Conservation (phyloP, 2,329 filamentous ascomycete genomes). For the Sporothrix variecibatus region DNA sequence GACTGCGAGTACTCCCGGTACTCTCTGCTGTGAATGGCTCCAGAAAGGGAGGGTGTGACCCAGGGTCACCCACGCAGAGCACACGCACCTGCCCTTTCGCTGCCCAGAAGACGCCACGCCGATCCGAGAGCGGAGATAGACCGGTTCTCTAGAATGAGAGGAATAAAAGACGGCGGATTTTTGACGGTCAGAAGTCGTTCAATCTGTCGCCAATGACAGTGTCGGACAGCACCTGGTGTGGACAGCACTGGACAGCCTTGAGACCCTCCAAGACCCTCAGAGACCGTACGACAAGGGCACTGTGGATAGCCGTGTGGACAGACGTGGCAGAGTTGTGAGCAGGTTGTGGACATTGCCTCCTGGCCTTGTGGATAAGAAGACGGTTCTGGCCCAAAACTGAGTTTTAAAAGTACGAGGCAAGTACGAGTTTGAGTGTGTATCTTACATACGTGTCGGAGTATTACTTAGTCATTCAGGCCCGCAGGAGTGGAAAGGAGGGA, state of each 20-base stretch:
- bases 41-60: background rate
- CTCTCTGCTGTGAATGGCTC: slow-evolving; percentile 9
- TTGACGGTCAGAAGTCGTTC: background rate
- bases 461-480: slow-evolving; percentile 10
- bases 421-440: background rate
- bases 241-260: slow-evolving; percentile 1
- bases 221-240: background rate
- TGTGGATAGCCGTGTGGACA: background rate
- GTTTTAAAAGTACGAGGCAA: background rate
- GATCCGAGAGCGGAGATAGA: slow-evolving; percentile 27
- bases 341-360: background rate
- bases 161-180: background rate
- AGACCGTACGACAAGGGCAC: background rate
- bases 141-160: background rate
- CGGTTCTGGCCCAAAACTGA: slow-evolving; percentile 1
- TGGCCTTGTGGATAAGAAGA: background rate
- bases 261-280: background rate
- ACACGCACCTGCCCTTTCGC: background rate
- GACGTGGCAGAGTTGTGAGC: background rate
- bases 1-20: background rate
- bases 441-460: background rate
- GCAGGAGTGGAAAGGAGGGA: background rate
- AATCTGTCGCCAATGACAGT: slow-evolving; percentile 11
- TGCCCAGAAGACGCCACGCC: slow-evolving; percentile 6
- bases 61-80: background rate